Percentiles rank a stretch among this genome's conserved stretches.
phyloP scores from a whole-genome alignment of 768 basidiomycete species.

The Paxillus rubicundulus region DNA sequence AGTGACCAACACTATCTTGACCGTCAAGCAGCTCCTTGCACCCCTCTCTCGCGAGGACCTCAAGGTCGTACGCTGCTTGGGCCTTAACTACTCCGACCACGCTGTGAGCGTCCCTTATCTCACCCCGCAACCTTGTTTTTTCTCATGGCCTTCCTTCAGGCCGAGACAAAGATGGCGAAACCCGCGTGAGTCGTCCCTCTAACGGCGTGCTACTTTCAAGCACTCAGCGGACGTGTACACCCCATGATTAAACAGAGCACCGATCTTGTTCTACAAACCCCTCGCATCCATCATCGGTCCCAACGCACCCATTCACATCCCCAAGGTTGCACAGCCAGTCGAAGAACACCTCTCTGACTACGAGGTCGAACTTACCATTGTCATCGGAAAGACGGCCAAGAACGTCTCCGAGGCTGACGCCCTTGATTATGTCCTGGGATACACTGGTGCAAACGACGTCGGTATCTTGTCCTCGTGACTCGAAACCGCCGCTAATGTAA shows the following conservation, averaged over 20 bases:
- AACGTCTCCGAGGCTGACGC: conserved; percentile 79
- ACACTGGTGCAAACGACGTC: conserved; percentile 79
- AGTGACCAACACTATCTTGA: conserved; percentile 60
- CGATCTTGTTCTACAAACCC: conserved; percentile 81
- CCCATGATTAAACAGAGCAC: conserved; percentile 43
- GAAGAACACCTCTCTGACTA: conserved; percentile 75
- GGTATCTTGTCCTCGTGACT: conserved; percentile 6
- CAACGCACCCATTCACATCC: conserved; percentile 60
- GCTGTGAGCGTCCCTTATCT: conserved; percentile 45
- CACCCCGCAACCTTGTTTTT: neutral
- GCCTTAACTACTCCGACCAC: conserved; percentile 83
- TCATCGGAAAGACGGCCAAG: conserved; percentile 80
- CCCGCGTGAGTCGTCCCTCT: conserved; percentile 49
- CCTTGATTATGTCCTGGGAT: conserved; percentile 82
- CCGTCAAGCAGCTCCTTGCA: conserved; percentile 66
- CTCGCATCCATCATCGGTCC: conserved; percentile 68
- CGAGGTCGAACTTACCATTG: conserved; percentile 77
- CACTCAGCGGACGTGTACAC: neutral
- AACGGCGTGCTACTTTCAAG: neutral
- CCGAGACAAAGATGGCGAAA: conserved; percentile 60
- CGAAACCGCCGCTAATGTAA: neutral
- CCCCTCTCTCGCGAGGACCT: conserved; percentile 68
- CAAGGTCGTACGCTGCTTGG: conserved; percentile 70
- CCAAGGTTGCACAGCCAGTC: conserved; percentile 65
- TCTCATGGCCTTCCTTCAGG: conserved; percentile 36